Percentiles rank a stretch among this genome's conserved stretches.
phyloP scores from a whole-genome alignment of 129 eudicot species.

The Centaurea solstitialis region DNA sequence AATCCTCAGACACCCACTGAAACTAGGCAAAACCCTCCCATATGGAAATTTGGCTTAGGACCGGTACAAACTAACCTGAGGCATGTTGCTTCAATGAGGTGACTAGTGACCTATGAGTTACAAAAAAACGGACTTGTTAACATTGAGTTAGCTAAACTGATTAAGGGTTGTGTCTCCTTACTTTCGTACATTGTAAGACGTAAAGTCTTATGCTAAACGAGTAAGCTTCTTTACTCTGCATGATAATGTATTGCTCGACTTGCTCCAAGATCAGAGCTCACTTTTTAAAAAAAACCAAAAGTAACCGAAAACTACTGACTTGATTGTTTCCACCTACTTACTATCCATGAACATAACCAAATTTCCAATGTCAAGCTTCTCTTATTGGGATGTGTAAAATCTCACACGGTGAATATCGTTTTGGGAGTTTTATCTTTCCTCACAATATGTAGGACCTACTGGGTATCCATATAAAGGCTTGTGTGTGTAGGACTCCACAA shows the following conservation, averaged over 20 bases:
- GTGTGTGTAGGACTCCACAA: neutral
- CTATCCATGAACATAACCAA: neutral
- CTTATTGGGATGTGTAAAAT: neutral
- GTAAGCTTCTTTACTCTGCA: neutral
- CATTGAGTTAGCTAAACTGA: neutral
- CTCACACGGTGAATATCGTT: neutral
- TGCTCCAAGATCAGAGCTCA: neutral
- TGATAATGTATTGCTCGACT: neutral
- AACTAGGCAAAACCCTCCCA: neutral
- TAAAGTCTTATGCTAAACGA: neutral
- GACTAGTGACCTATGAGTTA: neutral
- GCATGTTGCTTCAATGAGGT: neutral
- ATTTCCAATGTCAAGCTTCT: neutral
- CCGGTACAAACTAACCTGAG: neutral
- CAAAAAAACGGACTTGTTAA: neutral
- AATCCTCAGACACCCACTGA: neutral
- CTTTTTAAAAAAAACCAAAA: neutral
- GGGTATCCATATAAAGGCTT: slow-evolving; percentile 2
- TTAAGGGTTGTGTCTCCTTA: neutral
- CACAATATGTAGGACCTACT: slow-evolving; percentile 5
- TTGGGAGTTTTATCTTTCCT: neutral
- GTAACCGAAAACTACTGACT: neutral
- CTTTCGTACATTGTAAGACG: neutral
- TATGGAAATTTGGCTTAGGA: neutral
- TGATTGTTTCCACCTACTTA: neutral